Evolutionary conservation across 225 moss, liverwort and hornwort species (phyloP).

Genomic region (Ulota crispa): DNA sequence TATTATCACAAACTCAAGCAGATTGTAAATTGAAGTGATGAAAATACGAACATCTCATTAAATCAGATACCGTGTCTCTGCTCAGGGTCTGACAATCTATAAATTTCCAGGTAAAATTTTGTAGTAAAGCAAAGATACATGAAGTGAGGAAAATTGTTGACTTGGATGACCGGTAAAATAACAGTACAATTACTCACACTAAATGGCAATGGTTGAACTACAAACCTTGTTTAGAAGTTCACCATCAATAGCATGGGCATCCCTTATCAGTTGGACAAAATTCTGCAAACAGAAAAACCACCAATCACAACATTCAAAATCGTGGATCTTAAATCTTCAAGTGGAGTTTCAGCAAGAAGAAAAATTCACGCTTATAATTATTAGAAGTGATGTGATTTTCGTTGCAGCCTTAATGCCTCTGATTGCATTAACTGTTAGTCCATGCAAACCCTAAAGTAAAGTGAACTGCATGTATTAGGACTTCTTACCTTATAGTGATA

Average conservation of each 20-base stretch:
- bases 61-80: neutral
- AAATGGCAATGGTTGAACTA: conserved; percentile 7
- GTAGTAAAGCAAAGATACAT: neutral
- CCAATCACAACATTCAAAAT: conserved; percentile 8
- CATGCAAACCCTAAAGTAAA: neutral
- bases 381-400: neutral
- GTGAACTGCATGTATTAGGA: neutral
- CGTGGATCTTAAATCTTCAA: conserved; percentile 3
- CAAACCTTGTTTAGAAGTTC: conserved; percentile 85
- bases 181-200: neutral
- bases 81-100: conserved; percentile 5
- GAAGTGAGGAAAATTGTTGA: neutral
- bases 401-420: neutral
- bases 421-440: neutral
- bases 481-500: conserved; percentile 72
- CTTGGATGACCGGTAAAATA: neutral
- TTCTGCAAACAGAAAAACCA: conserved; percentile 53
- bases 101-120: neutral
- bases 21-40: neutral
- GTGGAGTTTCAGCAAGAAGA: neutral
- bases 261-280: conserved; percentile 71
- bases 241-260: conserved; percentile 75
- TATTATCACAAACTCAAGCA: neutral
- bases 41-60: conserved; percentile 9
- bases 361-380: neutral